Evolutionary conservation across 441 rosid species (phyloP).

Genomic region (Mallotus japonicus): DNA sequence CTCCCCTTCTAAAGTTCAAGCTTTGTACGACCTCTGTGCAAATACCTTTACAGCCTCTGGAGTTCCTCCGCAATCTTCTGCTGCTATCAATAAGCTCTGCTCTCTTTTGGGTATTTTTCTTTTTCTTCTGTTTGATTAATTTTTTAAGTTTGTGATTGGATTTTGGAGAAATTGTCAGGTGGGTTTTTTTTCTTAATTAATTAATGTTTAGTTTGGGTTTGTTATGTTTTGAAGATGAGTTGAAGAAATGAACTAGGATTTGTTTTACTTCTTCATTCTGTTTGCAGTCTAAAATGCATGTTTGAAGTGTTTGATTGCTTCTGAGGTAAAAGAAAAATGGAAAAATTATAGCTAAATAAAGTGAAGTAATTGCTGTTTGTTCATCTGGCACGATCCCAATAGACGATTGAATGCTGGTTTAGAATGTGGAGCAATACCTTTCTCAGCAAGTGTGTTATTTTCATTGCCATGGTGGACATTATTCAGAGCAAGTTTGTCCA

Average conservation of each 20-base stretch:
- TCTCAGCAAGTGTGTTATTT: not conserved
- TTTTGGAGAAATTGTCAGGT: constrained; percentile 17
- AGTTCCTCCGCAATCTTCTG: constrained; percentile 45
- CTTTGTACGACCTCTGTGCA: constrained; percentile 61
- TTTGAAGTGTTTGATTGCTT: not conserved
- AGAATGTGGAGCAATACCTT: too few relatives aligned
- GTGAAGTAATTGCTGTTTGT: constrained; percentile 1
- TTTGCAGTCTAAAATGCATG: not conserved
- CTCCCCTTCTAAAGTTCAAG: constrained; percentile 53
- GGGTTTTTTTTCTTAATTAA: constrained; percentile 23
- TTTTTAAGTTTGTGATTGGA: not conserved
- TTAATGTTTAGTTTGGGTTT: constrained; percentile 18
- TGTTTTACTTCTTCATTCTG: not conserved
- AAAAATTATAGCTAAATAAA: not conserved
- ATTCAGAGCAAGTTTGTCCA: not conserved
- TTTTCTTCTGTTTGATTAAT: not conserved
- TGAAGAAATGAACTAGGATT: constrained; percentile 2
- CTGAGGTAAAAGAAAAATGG: not conserved
- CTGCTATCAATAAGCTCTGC: constrained; percentile 43
- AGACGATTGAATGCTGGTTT: not conserved
- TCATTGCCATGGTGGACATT: not conserved
- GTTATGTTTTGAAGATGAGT: constrained; percentile 7
- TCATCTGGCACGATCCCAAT: not conserved
- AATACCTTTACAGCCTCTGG: constrained; percentile 51
- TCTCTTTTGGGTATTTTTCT: constrained; percentile 69